Evolutionary conservation across 805 yeast genomes (phyloP), one percentile per base, ranked within the genome.

Genomic region (Candida railenensis): DNA sequence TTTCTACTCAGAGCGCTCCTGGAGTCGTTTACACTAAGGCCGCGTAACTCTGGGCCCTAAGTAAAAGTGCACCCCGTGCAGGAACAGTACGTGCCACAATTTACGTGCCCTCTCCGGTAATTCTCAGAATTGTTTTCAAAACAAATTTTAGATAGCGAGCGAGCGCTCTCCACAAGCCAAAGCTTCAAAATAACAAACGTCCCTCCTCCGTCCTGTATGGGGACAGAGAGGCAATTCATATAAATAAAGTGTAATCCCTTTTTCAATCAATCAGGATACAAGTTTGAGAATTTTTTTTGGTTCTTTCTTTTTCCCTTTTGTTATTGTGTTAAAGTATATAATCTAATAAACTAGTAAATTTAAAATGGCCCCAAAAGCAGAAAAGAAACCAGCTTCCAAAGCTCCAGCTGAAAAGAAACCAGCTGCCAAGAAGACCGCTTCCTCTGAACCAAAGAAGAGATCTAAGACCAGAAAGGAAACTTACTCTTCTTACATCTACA

Each of bases 321-420:
- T 20, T 8, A 16, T 47, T 15, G 33, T n/a, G n/a, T n/a, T n/a
- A n/a, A n/a, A n/a, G n/a, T n/a, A n/a, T n/a, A 7, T 22, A 39
- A 39, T 39, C 42, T 14, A 14, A 22, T 12, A 40, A 20, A 12
- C 19, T 33, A 22, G 22, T 34, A 41, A 22, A 20, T 37, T n/a
- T 46, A 59, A 46, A 55, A 63, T 63, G 69, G 68, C 69, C 45
- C 69, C 68, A 50, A 64, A 65, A 54, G 69, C 69, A 52, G 69
- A 65, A 57, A 65, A 65, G 68, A 65, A 65, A 59, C 69, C 69
- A 39, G 69, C 69, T 48, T 63, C 69, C 49, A 65, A 65, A 58
- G 69, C 69, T 40, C 69, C 69, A 53, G 69, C 69, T 57, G 69
- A 65, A 57, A 65, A 65, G 66, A 65, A 65, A 62, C 69, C 69